Base-by-base conservation (phyloP, 2,329 filamentous ascomycete species). In the Aspergillus clavatus region DNA sequence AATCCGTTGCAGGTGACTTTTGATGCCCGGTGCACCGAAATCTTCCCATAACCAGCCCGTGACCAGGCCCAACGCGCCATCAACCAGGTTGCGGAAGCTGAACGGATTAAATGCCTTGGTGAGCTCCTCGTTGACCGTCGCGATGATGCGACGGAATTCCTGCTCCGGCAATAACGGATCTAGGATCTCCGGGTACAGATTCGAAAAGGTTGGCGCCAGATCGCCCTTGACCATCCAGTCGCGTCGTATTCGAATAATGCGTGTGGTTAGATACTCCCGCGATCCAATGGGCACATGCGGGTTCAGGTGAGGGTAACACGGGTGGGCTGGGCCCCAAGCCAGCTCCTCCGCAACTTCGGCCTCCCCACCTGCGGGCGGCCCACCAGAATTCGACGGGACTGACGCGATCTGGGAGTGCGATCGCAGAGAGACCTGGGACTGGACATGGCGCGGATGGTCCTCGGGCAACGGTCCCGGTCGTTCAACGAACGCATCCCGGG, bases 1-100 rank as follows among this genome's bases (percentile, higher is more conserved):
- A 14, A 96, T 71, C 7, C 72, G 76, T 44, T 76, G 78, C 37
- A 95, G 66, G 44, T 83, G 78, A 18, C 75, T 72, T 72, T 97
- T 97, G 47, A 86, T 79, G 7, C 78, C 82, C 3, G 87, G 87
- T 27, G 88, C 70, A 1, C 91, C 89, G 18, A 91, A 59, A 62
- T 97, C 91, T 47, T 98, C 93, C 89, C 89, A 97, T 26, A 97
- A 60, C 87, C 90, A 98, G 18, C 91, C 87, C 0, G 93, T 97
- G 26, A 89, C 69, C 4, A 94, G 74, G 2, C 91, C 89, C 55
- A 97, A 64, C 8, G 88, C 65, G 10, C 82, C 80, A 66, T 98
- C 93, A 0, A 95, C 53, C 59, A 90, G 81, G 56, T 94, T 95
- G 40, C 87, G 77, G 57, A 80, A 71, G 43, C 77, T 82, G 64